Evolutionary conservation across 2,329 filamentous ascomycete species (phyloP).

Genomic region (Hortaea werneckii): DNA sequence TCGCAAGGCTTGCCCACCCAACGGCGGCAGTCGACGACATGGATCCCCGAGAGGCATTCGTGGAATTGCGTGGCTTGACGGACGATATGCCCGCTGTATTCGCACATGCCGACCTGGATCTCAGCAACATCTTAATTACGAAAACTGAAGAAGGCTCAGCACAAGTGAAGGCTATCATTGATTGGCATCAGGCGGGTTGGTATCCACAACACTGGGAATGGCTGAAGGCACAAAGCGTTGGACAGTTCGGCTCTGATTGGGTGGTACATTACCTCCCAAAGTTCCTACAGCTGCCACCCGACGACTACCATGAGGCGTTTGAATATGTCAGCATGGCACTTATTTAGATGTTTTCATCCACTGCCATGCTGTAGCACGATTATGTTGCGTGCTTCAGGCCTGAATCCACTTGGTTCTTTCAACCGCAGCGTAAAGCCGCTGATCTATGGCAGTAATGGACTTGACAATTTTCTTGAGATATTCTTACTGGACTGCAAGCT

Average conservation of each 20-base stretch:
- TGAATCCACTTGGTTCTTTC: too few species aligned
- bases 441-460: too few species aligned
- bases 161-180: slow-evolving; percentile 6
- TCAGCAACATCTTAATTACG: neutral
- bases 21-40: neutral
- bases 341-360: neutral
- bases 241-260: neutral
- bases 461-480: too few species aligned
- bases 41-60: neutral
- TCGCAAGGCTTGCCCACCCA: neutral
- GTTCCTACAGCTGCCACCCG: neutral
- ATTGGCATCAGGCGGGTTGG: slow-evolving; percentile 12
- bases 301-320: neutral
- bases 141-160: neutral
- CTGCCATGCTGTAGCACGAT: too few species aligned
- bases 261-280: neutral
- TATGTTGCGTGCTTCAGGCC: too few species aligned
- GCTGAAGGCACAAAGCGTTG: neutral
- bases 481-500: too few species aligned
- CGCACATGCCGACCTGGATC: slow-evolving; percentile 1
- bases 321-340: neutral
- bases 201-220: slow-evolving; percentile 13
- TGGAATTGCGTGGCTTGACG: neutral
- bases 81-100: slow-evolving; percentile 1
- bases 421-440: too few species aligned